Base-by-base conservation (phyloP, 164 flowering plant genomes). In the Dillenia suffruticosa region DNA sequence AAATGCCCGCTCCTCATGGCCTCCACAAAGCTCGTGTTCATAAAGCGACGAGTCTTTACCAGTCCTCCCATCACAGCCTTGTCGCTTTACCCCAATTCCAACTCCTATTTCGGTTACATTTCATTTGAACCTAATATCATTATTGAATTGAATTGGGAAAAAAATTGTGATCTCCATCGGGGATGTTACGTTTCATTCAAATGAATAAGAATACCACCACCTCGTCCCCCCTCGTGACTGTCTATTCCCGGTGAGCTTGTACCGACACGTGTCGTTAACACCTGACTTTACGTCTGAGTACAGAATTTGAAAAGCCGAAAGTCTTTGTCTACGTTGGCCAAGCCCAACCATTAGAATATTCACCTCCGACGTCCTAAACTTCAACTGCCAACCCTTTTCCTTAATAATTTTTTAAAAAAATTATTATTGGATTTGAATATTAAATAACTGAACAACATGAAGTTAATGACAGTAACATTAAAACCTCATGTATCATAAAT, bases 161-260 rank as follows among this genome's bases (percentile, higher is more conserved):
- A n/a, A n/a, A n/a, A n/a, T n/a, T n/a, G n/a, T n/a, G n/a, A n/a
- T 44, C 59, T 56, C 16, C 44, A 44, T 5, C 13, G 43, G 12
- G 2, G 44, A n/a, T 32, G 47, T n/a, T 26, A 26, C 40, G 40
- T 3, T 32, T 32, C 40, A 4, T 32, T 32, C 40, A 6, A 32
- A 32, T 44, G 64, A 58, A 62, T 66, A 60, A 63, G 67, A 71
- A 71, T 66, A 50, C 74, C 51, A 22, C 63, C 56, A 57, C 49
- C 70, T 57, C 59, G 45, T 24, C 40, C 24, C 65, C 65, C 58
- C 58, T 57, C 58, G 12, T 45, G 26, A 50, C 70, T 44, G 67
- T 19, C 26, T 48, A 55, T 53, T 44, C 53, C 61, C 60, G 64
- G 67, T 61, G 2, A 24, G 45, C 26, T 48, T 56, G 54, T 15